Conservation (phyloP, 805 yeast species). For the Blastobotrys parvus region DNA sequence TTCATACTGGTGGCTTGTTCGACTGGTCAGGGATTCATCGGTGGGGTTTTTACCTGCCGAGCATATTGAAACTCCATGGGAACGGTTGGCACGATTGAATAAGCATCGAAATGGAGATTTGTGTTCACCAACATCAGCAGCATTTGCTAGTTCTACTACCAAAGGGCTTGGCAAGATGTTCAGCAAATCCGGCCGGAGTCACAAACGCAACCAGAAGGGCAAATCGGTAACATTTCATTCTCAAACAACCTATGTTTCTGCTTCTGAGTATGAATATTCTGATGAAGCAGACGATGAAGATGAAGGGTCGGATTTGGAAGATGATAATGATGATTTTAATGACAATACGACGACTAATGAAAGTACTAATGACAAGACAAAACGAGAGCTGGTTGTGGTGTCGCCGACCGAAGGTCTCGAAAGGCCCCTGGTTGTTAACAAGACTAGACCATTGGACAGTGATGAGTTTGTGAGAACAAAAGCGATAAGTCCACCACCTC, state of each 20-base stretch:
- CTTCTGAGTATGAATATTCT: constrained; percentile 22
- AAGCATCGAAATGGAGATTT: constrained; percentile 82
- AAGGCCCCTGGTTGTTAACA: constrained; percentile 4
- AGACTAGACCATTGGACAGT: neutral
- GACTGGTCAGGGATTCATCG: constrained; percentile 46
- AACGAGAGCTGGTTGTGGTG: neutral
- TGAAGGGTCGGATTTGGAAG: constrained; percentile 7
- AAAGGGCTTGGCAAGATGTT: constrained; percentile 11
- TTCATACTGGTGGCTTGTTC: constrained; percentile 94
- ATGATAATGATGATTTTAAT: constrained; percentile 6
- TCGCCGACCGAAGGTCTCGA: neutral
- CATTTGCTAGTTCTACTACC: neutral
- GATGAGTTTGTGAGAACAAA: neutral
- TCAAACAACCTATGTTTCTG: constrained; percentile 18
- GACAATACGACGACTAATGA: constrained; percentile 2
- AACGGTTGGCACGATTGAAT: constrained; percentile 82
- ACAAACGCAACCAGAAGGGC: constrained; percentile 8
- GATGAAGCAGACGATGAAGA: constrained; percentile 17
- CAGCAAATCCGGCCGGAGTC: constrained; percentile 10
- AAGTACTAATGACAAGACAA: constrained; percentile 1
- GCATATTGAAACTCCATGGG: constrained; percentile 82
- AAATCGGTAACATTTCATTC: constrained; percentile 17
- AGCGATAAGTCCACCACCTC: neutral
- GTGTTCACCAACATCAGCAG: constrained; percentile 7
- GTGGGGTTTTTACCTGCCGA: constrained; percentile 98